These are phyloP conservation scores for Fusarium sp. DNA, from an alignment of 2,329 filamentous ascomycete species.

Conservation along the genomic window DNA sequence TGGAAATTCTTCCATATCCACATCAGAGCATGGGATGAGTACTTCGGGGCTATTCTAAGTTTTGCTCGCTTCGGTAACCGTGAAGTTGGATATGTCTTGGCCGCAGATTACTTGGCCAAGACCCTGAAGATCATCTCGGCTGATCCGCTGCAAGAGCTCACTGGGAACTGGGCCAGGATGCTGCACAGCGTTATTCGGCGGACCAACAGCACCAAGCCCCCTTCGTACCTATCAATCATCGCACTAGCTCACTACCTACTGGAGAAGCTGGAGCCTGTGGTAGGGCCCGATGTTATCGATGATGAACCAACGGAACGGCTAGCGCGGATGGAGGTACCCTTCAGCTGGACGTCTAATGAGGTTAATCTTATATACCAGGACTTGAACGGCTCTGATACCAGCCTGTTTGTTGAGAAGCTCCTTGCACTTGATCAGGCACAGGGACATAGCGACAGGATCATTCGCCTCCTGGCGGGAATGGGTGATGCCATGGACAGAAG, in stretches of 20 bases:
- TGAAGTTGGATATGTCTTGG: constrained; percentile 72
- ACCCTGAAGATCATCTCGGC: constrained; percentile 73
- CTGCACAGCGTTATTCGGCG: constrained; percentile 67
- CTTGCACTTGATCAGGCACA: constrained; percentile 73
- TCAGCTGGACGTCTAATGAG: constrained; percentile 64
- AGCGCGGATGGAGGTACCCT: constrained; percentile 51
- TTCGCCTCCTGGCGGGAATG: constrained; percentile 69
- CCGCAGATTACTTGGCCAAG: constrained; percentile 71
- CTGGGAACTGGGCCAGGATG: constrained; percentile 69
- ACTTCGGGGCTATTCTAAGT: constrained; percentile 78
- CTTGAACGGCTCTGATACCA: constrained; percentile 51
- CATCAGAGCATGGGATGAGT: constrained; percentile 81
- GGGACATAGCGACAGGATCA: constrained; percentile 67
- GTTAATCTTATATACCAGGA: constrained; percentile 62
- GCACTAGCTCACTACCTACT: constrained; percentile 64
- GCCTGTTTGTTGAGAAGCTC: constrained; percentile 77
- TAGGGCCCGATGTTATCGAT: constrained; percentile 55
- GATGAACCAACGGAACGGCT: constrained; percentile 60
- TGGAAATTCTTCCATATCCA: constrained; percentile 75
- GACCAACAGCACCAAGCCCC: constrained; percentile 62
- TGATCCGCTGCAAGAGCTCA: constrained; percentile 67
- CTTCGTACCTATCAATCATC: constrained; percentile 69
- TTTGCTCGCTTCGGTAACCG: constrained; percentile 74
- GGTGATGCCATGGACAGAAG: constrained; percentile 65
- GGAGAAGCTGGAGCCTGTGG: constrained; percentile 57